phyloP scores from a whole-genome alignment of 805 yeast genomes.

The Saturnispora hagleri region DNA sequence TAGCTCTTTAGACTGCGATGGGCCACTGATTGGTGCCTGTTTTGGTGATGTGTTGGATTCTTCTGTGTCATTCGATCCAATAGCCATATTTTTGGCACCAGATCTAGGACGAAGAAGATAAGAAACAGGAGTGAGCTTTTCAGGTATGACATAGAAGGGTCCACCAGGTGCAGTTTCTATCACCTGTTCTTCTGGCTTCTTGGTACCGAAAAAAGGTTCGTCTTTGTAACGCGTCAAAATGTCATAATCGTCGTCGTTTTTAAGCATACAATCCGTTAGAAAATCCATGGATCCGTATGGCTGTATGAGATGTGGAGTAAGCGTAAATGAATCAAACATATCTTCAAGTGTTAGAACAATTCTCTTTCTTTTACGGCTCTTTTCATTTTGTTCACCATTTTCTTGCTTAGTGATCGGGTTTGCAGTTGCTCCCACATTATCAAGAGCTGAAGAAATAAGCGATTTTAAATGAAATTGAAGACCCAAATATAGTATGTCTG shows the following conservation, averaged over 20 bases:
- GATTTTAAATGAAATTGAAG: constrained; percentile 72
- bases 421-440: constrained; percentile 45
- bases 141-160: constrained; percentile 8
- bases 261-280: constrained; percentile 39
- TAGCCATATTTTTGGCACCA: not conserved
- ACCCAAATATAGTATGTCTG: constrained; percentile 74
- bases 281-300: constrained; percentile 53
- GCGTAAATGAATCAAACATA: constrained; percentile 50
- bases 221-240: constrained; percentile 12
- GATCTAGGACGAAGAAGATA: constrained; percentile 19
- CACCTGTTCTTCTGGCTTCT: not conserved
- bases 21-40: not conserved
- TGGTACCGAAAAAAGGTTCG: not conserved
- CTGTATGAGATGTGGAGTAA: constrained; percentile 60
- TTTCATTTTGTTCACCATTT: constrained; percentile 1
- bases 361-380: constrained; percentile 12
- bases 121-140: constrained; percentile 21
- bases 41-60: not conserved
- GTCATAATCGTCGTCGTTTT: constrained; percentile 45
- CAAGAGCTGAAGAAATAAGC: constrained; percentile 65
- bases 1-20: constrained; percentile 17
- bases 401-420: constrained; percentile 6
- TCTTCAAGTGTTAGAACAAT: constrained; percentile 56
- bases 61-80: not conserved
- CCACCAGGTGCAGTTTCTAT: constrained; percentile 2